phyloP scores from a whole-genome alignment of 2,329 filamentous ascomycete genomes.

The Fusarium sambucinum region DNA sequence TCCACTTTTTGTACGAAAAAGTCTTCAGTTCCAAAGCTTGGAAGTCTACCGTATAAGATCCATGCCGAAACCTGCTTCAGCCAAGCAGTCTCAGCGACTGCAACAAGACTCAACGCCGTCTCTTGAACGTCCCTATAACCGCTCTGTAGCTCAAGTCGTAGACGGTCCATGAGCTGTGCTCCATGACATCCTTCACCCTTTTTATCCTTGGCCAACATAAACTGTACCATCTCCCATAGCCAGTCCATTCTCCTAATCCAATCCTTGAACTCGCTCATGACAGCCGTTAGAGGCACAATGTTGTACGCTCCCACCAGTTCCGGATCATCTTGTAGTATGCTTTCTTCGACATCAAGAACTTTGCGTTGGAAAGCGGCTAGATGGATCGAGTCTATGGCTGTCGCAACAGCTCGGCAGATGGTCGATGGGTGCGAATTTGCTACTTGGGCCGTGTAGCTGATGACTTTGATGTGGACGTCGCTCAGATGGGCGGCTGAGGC shows the following conservation, averaged over 20 bases:
- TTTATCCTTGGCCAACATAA: conserved; percentile 67
- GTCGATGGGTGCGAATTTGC: conserved; percentile 79
- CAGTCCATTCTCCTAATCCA: conserved; percentile 90
- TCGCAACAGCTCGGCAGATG: conserved; percentile 88
- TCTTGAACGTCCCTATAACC: conserved; percentile 89
- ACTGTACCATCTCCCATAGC: conserved; percentile 79
- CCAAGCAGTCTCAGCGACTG: conserved; percentile 88
- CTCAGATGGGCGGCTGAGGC: conserved; percentile 81
- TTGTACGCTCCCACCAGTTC: conserved; percentile 89
- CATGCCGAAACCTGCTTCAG: conserved; percentile 89
- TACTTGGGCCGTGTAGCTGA: conserved; percentile 74
- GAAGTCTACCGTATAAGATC: conserved; percentile 88
- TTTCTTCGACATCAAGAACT: conserved; percentile 84
- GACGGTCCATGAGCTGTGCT: conserved; percentile 79
- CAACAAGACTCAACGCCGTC: conserved; percentile 78
- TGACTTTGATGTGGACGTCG: conserved; percentile 79
- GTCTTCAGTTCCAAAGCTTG: conserved; percentile 81
- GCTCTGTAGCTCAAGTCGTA: conserved; percentile 83
- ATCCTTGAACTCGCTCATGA: conserved; percentile 86
- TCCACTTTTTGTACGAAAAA: conserved; percentile 79
- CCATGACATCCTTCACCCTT: conserved; percentile 67
- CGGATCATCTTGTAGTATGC: conserved; percentile 81
- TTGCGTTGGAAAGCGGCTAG: conserved; percentile 84
- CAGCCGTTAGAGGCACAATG: conserved; percentile 88
- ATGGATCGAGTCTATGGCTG: conserved; percentile 79